These are phyloP conservation scores for Clavispora fructus DNA, from an alignment of 805 yeast species.

Conservation along the genomic window DNA sequence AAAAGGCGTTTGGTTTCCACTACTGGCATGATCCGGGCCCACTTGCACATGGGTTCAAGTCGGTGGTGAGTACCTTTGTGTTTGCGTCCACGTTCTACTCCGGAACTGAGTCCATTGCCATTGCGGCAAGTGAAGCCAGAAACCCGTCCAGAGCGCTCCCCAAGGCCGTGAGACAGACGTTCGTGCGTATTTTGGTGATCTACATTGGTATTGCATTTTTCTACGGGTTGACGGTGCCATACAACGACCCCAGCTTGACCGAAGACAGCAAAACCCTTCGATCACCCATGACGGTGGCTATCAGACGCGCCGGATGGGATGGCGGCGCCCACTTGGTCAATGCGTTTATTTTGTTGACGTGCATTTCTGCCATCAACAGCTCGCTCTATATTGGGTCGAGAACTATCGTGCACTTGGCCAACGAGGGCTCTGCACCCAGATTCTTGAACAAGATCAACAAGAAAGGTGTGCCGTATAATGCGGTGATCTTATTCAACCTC, in stretches of 20 bases:
- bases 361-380: constrained; percentile 66
- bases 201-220: constrained; percentile 51
- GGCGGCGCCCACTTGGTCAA: constrained; percentile 50
- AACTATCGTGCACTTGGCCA: constrained; percentile 59
- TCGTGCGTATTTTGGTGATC: constrained; percentile 48
- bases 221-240: constrained; percentile 58
- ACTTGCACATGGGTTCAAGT: constrained; percentile 44
- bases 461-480: constrained; percentile 61
- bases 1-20: constrained; percentile 35
- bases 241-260: constrained; percentile 43
- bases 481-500: constrained; percentile 49
- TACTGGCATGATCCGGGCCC: constrained; percentile 42
- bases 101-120: constrained; percentile 53
- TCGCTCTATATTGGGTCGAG: constrained; percentile 67
- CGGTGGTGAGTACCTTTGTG: constrained; percentile 53
- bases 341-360: constrained; percentile 57
- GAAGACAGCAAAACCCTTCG: constrained; percentile 36
- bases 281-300: constrained; percentile 37
- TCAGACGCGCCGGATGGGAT: constrained; percentile 36
- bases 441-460: constrained; percentile 47
- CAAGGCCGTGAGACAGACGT: constrained; percentile 50
- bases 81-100: constrained; percentile 57
- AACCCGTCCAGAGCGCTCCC: constrained; percentile 58
- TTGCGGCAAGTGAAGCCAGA: constrained; percentile 57
- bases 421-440: constrained; percentile 56